Evolutionary conservation across 148 eudicot species (phyloP), one percentile per base, ranked within the genome.

Genomic region (Hydrangea macrophylla): DNA sequence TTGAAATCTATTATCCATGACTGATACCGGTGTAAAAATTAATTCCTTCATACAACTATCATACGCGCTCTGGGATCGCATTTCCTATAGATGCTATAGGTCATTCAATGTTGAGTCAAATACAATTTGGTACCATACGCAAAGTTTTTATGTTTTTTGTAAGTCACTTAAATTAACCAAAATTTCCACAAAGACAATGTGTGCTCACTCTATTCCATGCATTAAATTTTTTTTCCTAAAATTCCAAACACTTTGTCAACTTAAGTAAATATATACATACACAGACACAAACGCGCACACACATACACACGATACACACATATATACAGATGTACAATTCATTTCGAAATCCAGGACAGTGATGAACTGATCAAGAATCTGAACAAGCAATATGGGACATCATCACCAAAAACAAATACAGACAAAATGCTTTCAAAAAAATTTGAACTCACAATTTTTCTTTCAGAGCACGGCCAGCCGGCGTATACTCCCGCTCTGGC

Each of bases 391-490:
- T 24, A 11, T 37, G 5, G 3, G 2, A 44, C 2, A 61, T 36
- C 64, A 22, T 61, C 36, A 25, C 17, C 25, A 33, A 33, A n/a
- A 2, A 35, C 1, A 55, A 25, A 32, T 7, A 44, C 22, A 20
- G 9, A 25, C 35, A 51, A 76, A 20, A 55, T 60, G 17, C 12
- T 10, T 36, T 9, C 6, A 12, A 55, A 42, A n/a, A 12, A 62
- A 28, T 45, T 27, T 20, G 28, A 63, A 89, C 97, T 95, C 74
- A 95, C 99, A 59, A 95, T 74, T 95, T 95, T 45, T 60, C 75
- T 79, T 91, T 95, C 3, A 85, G 80, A 72, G 94, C 99, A 71
- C 83, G 84, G 53, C 99, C 99, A 1, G 91, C 93, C 56, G 84
- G 71, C 50, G 96, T 87, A 71, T 91, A 91, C 61, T 87, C 97